Evolutionary conservation across 768 basidiomycete genomes (phyloP).

Genomic region (Podaxis pistillaris): DNA sequence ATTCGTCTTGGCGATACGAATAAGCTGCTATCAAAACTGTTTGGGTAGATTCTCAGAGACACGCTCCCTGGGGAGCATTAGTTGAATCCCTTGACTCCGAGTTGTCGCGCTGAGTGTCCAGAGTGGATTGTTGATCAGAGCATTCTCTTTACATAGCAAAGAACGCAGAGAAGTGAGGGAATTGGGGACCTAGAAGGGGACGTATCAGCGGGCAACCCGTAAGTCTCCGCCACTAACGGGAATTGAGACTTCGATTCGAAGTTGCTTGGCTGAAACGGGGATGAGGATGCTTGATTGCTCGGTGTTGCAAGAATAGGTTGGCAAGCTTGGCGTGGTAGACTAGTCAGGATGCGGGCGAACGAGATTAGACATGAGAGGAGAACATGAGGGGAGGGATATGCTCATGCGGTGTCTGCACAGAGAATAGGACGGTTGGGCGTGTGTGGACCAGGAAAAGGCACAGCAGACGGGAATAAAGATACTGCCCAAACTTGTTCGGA

Average conservation of each 20-base stretch:
- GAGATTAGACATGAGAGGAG: background rate
- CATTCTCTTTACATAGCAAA: background rate
- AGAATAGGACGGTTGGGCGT: background rate
- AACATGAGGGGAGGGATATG: background rate
- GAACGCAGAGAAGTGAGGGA: background rate
- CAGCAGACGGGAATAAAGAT: background rate
- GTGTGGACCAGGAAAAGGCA: background rate
- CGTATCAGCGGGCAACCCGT: background rate
- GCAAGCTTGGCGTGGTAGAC: background rate
- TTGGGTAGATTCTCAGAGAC: too few relatives aligned
- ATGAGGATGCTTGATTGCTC: slow-evolving; percentile 1
- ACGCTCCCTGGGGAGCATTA: too few relatives aligned
- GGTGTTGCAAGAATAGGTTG: slow-evolving; percentile 5
- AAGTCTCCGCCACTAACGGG: slow-evolving; percentile 5
- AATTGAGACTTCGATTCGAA: background rate
- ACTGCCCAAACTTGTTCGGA: background rate
- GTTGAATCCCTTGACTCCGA: background rate
- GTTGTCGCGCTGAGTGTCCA: background rate
- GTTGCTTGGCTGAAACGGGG: slow-evolving; percentile 3
- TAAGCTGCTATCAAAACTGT: too few relatives aligned
- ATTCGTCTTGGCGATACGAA: too few relatives aligned
- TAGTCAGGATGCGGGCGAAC: background rate
- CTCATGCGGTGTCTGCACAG: background rate
- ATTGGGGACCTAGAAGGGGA: background rate
- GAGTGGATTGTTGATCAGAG: background rate